phyloP scores from a whole-genome alignment of 2,329 filamentous ascomycete genomes.

The Epicoccum nigrum region DNA sequence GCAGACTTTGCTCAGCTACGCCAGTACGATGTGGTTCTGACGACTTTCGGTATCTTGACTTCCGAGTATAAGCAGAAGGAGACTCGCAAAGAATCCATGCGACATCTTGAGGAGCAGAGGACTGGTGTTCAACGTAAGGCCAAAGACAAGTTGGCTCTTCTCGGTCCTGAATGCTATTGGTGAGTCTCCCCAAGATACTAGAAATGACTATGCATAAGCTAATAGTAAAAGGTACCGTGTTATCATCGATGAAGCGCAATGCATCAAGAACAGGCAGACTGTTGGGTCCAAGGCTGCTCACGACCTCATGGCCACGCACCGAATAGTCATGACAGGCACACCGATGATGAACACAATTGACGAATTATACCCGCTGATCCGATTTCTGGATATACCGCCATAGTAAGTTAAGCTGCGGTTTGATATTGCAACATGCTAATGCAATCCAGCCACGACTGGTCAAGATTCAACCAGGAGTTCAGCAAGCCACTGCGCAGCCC shows the following conservation, averaged over 20 bases:
- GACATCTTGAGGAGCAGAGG: slow-evolving; percentile 51
- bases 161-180: slow-evolving; percentile 67
- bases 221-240: slow-evolving; percentile 52
- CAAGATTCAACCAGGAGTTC: slow-evolving; percentile 66
- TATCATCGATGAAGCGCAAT: slow-evolving; percentile 80
- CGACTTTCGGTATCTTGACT: slow-evolving; percentile 76
- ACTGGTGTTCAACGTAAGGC: slow-evolving; percentile 24
- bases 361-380: slow-evolving; percentile 78
- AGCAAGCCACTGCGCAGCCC: slow-evolving; percentile 55
- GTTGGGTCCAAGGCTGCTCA: slow-evolving; percentile 66
- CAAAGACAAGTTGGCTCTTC: slow-evolving; percentile 49
- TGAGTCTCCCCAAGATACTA: slow-evolving; percentile 19
- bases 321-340: slow-evolving; percentile 80
- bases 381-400: slow-evolving; percentile 80
- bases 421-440: neutral
- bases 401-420: slow-evolving; percentile 7
- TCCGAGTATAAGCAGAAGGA: slow-evolving; percentile 69
- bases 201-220: neutral
- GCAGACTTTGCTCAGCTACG: slow-evolving; percentile 65
- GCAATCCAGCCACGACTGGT: slow-evolving; percentile 56
- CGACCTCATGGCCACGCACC: slow-evolving; percentile 64
- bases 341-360: slow-evolving; percentile 87
- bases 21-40: slow-evolving; percentile 75
- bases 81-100: slow-evolving; percentile 55
- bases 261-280: slow-evolving; percentile 76